Conservation (phyloP, 169 alveolate species). For the Eimeria sp. region DNA sequence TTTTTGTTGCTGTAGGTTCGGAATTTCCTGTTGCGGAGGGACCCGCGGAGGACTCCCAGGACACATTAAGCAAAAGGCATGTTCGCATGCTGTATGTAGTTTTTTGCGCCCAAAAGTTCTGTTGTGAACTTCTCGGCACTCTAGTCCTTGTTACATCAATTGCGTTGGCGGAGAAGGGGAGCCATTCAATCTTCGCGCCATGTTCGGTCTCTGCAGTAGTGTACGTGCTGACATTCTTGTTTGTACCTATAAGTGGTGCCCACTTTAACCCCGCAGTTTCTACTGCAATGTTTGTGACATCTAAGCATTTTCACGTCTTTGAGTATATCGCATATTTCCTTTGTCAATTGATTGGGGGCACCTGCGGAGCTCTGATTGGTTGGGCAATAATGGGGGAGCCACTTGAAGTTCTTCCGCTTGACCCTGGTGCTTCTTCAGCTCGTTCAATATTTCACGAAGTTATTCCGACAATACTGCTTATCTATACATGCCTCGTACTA, state of each 20-base stretch:
- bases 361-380: constrained; percentile 72
- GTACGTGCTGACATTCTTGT: constrained; percentile 71
- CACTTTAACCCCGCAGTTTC: constrained; percentile 83
- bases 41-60: constrained; percentile 46
- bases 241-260: constrained; percentile 79
- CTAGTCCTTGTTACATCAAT: constrained; percentile 55
- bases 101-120: constrained; percentile 65
- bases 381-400: constrained; percentile 82
- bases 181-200: constrained; percentile 57
- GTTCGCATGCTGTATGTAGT: constrained; percentile 41
- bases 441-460: constrained; percentile 80
- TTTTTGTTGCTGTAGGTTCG: constrained; percentile 26
- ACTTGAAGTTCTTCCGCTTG: constrained; percentile 80
- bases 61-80: constrained; percentile 42
- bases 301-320: constrained; percentile 53
- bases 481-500: constrained; percentile 76
- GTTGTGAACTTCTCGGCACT: constrained; percentile 76
- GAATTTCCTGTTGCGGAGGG: constrained; percentile 61
- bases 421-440: constrained; percentile 77
- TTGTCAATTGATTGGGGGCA: constrained; percentile 75
- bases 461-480: constrained; percentile 76
- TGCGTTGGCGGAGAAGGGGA: constrained; percentile 73
- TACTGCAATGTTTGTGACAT: constrained; percentile 71
- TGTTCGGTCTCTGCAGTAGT: constrained; percentile 74
- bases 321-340: constrained; percentile 55